phyloP scores from a whole-genome alignment of 305 asterid genomes.

The Caryopteris hybrid region DNA sequence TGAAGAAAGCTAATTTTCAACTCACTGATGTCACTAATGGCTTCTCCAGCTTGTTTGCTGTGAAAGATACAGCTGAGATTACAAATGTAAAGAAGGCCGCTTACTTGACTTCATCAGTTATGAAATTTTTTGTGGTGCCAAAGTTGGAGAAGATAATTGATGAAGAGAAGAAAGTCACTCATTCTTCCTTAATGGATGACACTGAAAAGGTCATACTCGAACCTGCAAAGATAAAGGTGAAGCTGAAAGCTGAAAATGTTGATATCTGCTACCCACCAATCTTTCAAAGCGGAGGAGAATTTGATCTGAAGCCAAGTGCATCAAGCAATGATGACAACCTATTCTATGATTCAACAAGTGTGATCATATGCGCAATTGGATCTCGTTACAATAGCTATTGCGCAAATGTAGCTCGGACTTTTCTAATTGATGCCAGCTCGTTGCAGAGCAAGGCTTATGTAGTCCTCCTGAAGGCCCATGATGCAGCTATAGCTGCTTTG shows the following conservation, averaged over 20 bases:
- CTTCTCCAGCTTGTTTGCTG: conserved; percentile 56
- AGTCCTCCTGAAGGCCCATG: conserved; percentile 70
- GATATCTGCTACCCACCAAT: conserved; percentile 83
- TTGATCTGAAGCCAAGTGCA: conserved; percentile 74
- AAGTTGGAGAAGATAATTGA: conserved; percentile 59
- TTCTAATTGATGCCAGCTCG: conserved; percentile 56
- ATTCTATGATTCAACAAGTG: conserved; percentile 57
- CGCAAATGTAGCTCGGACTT: conserved; percentile 68
- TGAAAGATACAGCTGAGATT: conserved; percentile 53
- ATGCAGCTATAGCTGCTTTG: conserved; percentile 65
- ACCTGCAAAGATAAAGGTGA: conserved; percentile 53
- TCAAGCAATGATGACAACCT: conserved; percentile 54
- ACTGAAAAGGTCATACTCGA: conserved; percentile 69
- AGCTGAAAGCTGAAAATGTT: conserved; percentile 68
- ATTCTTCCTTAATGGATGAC: conserved; percentile 57
- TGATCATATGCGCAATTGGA: conserved; percentile 69
- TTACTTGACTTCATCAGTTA: conserved; percentile 49
- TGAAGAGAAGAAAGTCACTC: conserved; percentile 64
- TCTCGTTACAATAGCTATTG: conserved; percentile 77
- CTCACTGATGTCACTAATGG: conserved; percentile 62
- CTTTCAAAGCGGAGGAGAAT: conserved; percentile 75
- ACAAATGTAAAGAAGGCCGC: conserved; percentile 67
- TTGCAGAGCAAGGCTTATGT: conserved; percentile 63
- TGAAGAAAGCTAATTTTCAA: conserved; percentile 39
- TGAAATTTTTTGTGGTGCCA: conserved; percentile 73